These are phyloP conservation scores for Zopfia rhizophila DNA, from an alignment of 2,329 filamentous ascomycete genomes.

Conservation along the genomic window DNA sequence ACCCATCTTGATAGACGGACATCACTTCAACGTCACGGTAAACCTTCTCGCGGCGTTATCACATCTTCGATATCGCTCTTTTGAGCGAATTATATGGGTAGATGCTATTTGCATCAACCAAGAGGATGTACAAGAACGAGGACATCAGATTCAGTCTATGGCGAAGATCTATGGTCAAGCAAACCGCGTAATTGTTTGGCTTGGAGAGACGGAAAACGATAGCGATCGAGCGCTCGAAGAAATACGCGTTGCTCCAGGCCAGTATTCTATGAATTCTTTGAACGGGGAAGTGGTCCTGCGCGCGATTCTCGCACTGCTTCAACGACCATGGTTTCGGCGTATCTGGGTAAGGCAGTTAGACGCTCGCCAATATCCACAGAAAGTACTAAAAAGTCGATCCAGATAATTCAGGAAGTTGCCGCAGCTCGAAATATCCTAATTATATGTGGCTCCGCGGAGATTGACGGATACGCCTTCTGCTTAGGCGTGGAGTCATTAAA, in stretches of 20 bases:
- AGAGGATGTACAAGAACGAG: slow-evolving; percentile 1
- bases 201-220: slow-evolving; percentile 10
- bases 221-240: slow-evolving; percentile 22
- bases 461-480: slow-evolving; percentile 31
- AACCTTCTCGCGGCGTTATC: slow-evolving; percentile 12
- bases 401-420: slow-evolving; percentile 18
- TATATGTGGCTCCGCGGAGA: slow-evolving; percentile 5
- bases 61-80: slow-evolving; percentile 15
- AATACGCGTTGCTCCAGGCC: slow-evolving; percentile 17
- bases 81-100: slow-evolving; percentile 12
- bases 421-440: slow-evolving; percentile 1
- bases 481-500: slow-evolving; percentile 23
- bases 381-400: not conserved
- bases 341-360: slow-evolving; percentile 14
- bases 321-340: slow-evolving; percentile 17
- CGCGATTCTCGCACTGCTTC: slow-evolving; percentile 9
- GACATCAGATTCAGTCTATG: slow-evolving; percentile 12
- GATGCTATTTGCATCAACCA: slow-evolving; percentile 17
- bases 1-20: slow-evolving; percentile 10
- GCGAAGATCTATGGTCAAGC: slow-evolving; percentile 7
- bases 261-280: slow-evolving; percentile 7
- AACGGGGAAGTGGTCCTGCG: slow-evolving; percentile 13
- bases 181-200: slow-evolving; percentile 10
- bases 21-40: slow-evolving; percentile 8
- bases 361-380: not conserved